A percentile compares a stretch with the other conserved stretches of the same genome.
phyloP scores from a whole-genome alignment of 202 grass and related monocot genomes.

The Eragrostis tef region DNA sequence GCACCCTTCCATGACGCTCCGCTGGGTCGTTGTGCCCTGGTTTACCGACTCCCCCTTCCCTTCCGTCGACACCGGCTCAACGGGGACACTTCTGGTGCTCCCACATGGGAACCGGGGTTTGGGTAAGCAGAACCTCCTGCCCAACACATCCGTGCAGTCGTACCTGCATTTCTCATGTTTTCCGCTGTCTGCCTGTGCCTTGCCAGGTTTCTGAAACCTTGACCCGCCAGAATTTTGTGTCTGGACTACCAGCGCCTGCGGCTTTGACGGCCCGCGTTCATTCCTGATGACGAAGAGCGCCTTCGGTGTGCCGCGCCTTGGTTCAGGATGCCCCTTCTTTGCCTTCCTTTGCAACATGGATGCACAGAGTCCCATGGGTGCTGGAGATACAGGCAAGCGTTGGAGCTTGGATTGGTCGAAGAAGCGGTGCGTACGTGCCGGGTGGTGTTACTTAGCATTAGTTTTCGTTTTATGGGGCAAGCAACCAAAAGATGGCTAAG shows the following conservation, averaged over 20 bases:
- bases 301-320: slow-evolving; percentile 9
- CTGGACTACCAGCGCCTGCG: slow-evolving; percentile 24
- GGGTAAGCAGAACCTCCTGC: slow-evolving; percentile 22
- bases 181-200: not conserved
- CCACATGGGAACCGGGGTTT: slow-evolving; percentile 27
- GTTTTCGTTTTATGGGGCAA: slow-evolving; percentile 45
- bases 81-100: not conserved
- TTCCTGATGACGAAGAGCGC: slow-evolving; percentile 49
- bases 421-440: not conserved
- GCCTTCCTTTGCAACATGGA: slow-evolving; percentile 42
- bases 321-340: slow-evolving; percentile 23
- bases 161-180: not conserved
- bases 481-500: slow-evolving; percentile 1
- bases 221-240: not conserved
- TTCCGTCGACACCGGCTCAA: slow-evolving; percentile 46
- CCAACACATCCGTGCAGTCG: slow-evolving; percentile 6
- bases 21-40: not conserved
- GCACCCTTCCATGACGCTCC: not conserved
- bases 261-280: slow-evolving; percentile 6
- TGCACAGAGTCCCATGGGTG: slow-evolving; percentile 50
- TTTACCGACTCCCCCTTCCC: too few relatives aligned
- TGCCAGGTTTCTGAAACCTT: slow-evolving; percentile 23
- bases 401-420: not conserved
- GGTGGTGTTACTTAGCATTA: not conserved
- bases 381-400: not conserved